Evolutionary conservation across 2,329 filamentous ascomycete species (phyloP).

Genomic region (Aspergillus quadricinctus): DNA sequence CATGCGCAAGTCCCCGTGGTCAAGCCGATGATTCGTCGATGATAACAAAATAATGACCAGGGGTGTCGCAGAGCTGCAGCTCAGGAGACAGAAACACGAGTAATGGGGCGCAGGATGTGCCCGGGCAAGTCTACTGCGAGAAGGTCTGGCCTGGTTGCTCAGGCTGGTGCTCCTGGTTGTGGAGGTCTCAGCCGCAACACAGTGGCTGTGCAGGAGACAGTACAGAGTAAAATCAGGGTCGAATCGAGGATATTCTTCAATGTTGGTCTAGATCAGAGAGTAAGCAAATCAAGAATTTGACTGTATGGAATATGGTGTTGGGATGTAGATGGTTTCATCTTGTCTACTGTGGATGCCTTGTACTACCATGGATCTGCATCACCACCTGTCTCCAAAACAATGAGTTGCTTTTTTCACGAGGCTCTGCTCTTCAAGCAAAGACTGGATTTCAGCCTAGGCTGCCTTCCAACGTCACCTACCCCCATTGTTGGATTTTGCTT

Average conservation of each 20-base stretch:
- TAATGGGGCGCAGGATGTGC: slow-evolving; percentile 6
- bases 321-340: neutral
- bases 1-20: neutral
- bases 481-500: neutral
- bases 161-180: neutral
- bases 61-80: neutral
- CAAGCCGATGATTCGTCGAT: neutral
- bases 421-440: neutral
- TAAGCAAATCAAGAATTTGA: neutral
- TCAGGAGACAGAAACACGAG: neutral
- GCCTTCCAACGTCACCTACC: neutral
- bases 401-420: neutral
- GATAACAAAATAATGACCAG: slow-evolving; percentile 4
- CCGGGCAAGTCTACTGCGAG: slow-evolving; percentile 8
- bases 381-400: neutral
- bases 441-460: neutral
- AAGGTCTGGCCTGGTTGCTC: slow-evolving; percentile 1
- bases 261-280: neutral
- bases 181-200: neutral
- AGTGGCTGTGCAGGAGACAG: neutral
- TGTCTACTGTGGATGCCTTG: neutral
- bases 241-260: neutral
- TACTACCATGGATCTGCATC: neutral
- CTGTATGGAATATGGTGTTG: neutral
- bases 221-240: neutral